Evolutionary conservation across 768 basidiomycete species (phyloP), one percentile per base, ranked within the genome.

Genomic region (Phlebiopsis flavidoalba): DNA sequence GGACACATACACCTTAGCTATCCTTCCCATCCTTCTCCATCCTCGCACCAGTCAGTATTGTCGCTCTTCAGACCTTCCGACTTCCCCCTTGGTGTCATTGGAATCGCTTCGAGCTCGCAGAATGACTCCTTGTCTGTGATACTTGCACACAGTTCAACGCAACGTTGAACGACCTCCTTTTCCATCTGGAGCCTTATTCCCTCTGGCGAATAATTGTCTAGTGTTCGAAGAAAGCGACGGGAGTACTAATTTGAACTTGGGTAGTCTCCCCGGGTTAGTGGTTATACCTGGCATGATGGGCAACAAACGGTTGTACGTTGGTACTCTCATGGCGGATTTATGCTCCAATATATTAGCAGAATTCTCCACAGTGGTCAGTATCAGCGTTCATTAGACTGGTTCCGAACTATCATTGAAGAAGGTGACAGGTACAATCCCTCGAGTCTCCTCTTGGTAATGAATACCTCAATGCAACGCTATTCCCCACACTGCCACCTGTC

Each of bases 391-490:
- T 43, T 43, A 43, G 40, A 43, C 12, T 43, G 40, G 19, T 7
- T 58, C 56, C 43, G 19, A 53, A 26, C 54, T 36, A 61, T 53
- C 51, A 43, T 64, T 37, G 58, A 58, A 31, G n/a, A 15, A 31
- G 11, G 46, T 59, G 51, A 59, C 66, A 95, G 95, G 82, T 87
- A 36, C 83, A 87, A 72, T 81, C 82, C 0, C 73, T 97, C 47
- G 95, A 97, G 74, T 89, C 84, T 51, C 89, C 92, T 1, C 67
- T 88, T 26, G 94, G 94, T 14, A 91, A 94, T 67, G 92, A 95
- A 71, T 88, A 91, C 67, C 77, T 95, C 55, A 92, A 92, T 62
- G 83, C 86, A 3, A 71, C 83, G 2, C 68, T 87, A 21, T 80
- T 92, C 67, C 88, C 90, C 5, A 75, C 72, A 40, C 70, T 89